These are phyloP conservation scores for Lagerstroemia speciosa DNA, from an alignment of 345 rosid species.

Conservation along the genomic window DNA sequence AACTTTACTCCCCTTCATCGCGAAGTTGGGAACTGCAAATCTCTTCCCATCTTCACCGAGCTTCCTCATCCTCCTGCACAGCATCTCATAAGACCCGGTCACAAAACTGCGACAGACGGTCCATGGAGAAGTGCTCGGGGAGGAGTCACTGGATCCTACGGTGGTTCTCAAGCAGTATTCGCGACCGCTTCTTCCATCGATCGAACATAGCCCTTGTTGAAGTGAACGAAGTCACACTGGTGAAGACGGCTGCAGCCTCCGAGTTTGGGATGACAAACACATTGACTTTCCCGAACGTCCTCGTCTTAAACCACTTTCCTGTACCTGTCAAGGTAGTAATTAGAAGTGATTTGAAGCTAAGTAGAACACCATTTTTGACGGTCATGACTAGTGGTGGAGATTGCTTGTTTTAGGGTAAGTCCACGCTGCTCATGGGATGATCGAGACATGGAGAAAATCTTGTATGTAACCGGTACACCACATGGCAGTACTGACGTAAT, in stretches of 20 bases:
- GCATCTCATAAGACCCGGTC: conserved; percentile 23
- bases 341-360: too few species aligned
- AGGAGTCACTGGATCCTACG: conserved; percentile 42
- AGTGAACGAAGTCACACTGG: conserved; percentile 33
- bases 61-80: conserved; percentile 24
- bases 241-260: conserved; percentile 33
- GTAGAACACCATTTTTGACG: too few species aligned
- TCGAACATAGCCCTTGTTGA: conserved; percentile 48
- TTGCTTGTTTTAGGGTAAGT: too few species aligned
- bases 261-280: conserved; percentile 38
- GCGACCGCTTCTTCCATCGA: conserved; percentile 53
- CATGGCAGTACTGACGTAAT: too few species aligned
- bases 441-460: too few species aligned
- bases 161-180: conserved; percentile 33
- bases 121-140: conserved; percentile 48
- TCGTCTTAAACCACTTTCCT: conserved; percentile 56
- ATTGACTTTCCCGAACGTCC: conserved; percentile 43
- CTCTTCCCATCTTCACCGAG: conserved; percentile 28
- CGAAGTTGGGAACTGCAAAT: conserved; percentile 34
- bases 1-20: conserved; percentile 39
- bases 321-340: conserved; percentile 16
- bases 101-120: conserved; percentile 31
- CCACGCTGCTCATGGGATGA: too few species aligned
- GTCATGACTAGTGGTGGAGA: too few species aligned
- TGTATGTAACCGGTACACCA: too few species aligned